phyloP scores from a whole-genome alignment of 169 alveolate genomes.

The Cryptosporidium canis region DNA sequence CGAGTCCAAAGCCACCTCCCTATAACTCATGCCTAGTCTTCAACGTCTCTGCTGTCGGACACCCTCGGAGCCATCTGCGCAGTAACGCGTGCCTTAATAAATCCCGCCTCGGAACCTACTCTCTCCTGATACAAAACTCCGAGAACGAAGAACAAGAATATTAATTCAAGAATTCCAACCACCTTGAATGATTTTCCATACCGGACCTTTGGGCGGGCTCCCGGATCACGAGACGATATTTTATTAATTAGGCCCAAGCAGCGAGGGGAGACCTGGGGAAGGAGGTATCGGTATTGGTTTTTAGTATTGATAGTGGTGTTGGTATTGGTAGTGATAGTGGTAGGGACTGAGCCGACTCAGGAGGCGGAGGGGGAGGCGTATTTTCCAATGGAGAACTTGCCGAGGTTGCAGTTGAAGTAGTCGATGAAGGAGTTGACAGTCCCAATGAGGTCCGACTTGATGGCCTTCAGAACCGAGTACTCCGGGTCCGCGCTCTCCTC shows the following conservation, averaged over 20 bases:
- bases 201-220: neutral
- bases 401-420: conserved; percentile 5
- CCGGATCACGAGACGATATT: neutral
- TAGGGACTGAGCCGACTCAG: no score
- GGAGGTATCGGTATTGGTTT: neutral
- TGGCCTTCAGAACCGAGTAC: neutral
- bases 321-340: no score
- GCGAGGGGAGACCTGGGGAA: no score
- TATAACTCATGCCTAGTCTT: conserved; percentile 19
- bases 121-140: neutral
- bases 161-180: no score
- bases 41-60: no score
- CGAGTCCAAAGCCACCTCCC: conserved; percentile 47
- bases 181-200: neutral
- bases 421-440: conserved; percentile 16
- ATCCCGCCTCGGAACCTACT: neutral
- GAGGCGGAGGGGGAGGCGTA: neutral
- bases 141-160: no score
- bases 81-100: no score
- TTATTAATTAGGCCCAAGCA: no score
- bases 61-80: no score
- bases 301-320: no score
- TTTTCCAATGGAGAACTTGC: conserved; percentile 10
- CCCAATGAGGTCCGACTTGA: neutral
- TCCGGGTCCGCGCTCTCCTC: neutral